Conservation (phyloP, 2,329 filamentous ascomycete species). For the Zalaria obscura region DNA sequence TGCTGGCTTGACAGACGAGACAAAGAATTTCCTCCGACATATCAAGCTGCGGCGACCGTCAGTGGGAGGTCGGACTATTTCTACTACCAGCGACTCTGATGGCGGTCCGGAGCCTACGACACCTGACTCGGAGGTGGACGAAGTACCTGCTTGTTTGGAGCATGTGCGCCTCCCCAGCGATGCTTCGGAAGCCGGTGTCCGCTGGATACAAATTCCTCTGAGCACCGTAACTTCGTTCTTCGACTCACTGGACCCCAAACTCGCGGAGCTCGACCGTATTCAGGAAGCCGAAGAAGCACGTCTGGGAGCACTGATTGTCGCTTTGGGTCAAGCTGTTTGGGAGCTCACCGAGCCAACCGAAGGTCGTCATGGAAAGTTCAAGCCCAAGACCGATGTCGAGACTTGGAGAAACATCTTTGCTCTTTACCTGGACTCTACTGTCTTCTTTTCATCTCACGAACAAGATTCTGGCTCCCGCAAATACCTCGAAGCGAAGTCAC, state of each 20-base stretch:
- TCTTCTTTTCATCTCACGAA: constrained; percentile 74
- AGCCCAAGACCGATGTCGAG: constrained; percentile 48
- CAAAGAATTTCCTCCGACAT: constrained; percentile 31
- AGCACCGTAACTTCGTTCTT: constrained; percentile 72
- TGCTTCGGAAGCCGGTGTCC: not conserved
- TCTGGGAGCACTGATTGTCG: constrained; percentile 48
- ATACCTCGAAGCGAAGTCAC: constrained; percentile 49
- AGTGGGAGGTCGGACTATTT: no score
- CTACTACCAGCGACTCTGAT: no score
- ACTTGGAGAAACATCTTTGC: constrained; percentile 73
- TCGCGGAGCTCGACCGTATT: constrained; percentile 53
- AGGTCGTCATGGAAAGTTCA: constrained; percentile 21
- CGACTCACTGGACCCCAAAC: constrained; percentile 55
- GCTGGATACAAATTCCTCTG: constrained; percentile 57
- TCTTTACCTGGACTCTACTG: constrained; percentile 61
- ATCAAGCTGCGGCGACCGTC: not conserved
- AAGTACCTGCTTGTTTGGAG: not conserved
- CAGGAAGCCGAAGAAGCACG: constrained; percentile 51
- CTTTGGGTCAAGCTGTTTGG: constrained; percentile 51
- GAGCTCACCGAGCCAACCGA: constrained; percentile 48
- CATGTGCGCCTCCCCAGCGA: not conserved
- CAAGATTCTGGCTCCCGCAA: constrained; percentile 52
- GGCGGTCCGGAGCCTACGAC: not conserved
- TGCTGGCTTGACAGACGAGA: constrained; percentile 51
- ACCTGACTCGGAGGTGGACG: not conserved